Evolutionary conservation across 257 asterid species (phyloP).

Genomic region (Leonotis leonurus): DNA sequence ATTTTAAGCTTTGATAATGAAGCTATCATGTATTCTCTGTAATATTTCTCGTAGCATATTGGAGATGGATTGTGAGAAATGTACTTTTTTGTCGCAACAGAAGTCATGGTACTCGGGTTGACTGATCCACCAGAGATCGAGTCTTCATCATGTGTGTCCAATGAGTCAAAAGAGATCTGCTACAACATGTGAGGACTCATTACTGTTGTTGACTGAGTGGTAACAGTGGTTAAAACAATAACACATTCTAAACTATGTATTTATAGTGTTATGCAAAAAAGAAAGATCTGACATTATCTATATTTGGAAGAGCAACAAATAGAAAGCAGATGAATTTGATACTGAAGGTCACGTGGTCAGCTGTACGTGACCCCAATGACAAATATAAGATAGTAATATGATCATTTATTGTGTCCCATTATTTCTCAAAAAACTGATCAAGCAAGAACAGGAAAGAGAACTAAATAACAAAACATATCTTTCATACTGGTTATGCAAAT

Average conservation of each 20-base stretch:
- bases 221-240: slow-evolving; percentile 9
- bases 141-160: slow-evolving; percentile 42
- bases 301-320: slow-evolving; percentile 10
- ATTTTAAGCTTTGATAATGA: slow-evolving; percentile 57
- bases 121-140: slow-evolving; percentile 27
- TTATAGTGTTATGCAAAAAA: not conserved
- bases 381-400: not conserved
- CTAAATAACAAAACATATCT: not conserved
- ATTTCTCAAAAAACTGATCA: not conserved
- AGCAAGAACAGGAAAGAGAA: not conserved
- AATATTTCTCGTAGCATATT: slow-evolving; percentile 79
- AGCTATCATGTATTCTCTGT: slow-evolving; percentile 80
- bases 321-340: not conserved
- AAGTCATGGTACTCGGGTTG: slow-evolving; percentile 22
- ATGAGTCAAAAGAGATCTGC: slow-evolving; percentile 52
- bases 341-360: not conserved
- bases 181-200: slow-evolving; percentile 12
- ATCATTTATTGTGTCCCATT: slow-evolving; percentile 2
- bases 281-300: not conserved
- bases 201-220: not conserved
- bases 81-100: slow-evolving; percentile 37
- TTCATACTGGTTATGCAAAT: slow-evolving; percentile 1
- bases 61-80: slow-evolving; percentile 64
- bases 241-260: not conserved
- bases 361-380: not conserved